Conservation (phyloP, 345 rosid genomes). For the Barbarea vulgaris region DNA sequence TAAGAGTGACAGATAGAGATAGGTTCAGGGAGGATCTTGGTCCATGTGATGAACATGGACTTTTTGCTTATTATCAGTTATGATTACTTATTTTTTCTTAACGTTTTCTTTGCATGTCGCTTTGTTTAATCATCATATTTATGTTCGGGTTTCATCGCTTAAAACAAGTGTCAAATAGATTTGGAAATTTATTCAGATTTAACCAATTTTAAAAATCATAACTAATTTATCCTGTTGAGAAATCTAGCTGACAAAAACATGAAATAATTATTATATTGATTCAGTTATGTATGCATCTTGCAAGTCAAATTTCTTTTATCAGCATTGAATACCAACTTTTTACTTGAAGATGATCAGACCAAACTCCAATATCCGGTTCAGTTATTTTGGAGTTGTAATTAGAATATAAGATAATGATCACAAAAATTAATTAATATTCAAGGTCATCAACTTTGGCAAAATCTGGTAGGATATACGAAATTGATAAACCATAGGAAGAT, state of each 20-base stretch:
- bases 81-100: slow-evolving; percentile 12
- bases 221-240: background rate
- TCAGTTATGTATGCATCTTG: background rate
- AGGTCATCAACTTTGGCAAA: no score
- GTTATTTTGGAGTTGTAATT: no score
- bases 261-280: background rate
- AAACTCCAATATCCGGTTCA: background rate
- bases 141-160: background rate
- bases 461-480: no score
- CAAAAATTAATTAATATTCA: no score
- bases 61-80: slow-evolving; percentile 18
- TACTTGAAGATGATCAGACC: background rate
- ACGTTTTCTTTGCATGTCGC: background rate
- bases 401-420: no score
- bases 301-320: background rate
- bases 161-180: background rate
- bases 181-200: background rate
- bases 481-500: no score
- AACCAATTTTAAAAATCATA: background rate
- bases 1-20: slow-evolving; percentile 36
- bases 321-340: background rate
- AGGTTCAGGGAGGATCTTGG: slow-evolving; percentile 27
- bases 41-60: slow-evolving; percentile 39
- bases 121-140: background rate
- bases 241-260: background rate